phyloP scores from a whole-genome alignment of 129 eudicot species.

The Pseudognaphalium luteoalbum region DNA sequence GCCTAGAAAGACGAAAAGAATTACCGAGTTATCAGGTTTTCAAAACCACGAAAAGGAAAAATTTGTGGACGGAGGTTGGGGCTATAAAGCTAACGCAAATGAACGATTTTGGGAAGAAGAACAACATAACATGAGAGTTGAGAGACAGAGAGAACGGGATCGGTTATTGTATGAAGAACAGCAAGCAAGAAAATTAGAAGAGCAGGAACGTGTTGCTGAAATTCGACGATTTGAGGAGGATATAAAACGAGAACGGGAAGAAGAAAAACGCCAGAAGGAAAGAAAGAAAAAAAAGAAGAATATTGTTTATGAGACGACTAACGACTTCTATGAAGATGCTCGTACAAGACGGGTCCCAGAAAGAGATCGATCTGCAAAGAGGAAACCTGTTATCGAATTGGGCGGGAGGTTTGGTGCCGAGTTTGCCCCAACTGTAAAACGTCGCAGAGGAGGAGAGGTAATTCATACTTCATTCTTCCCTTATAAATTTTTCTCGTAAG shows the following conservation, averaged over 20 bases:
- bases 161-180: slow-evolving; percentile 40
- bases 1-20: slow-evolving; percentile 67
- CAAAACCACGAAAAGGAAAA: slow-evolving; percentile 33
- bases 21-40: slow-evolving; percentile 62
- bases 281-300: slow-evolving; percentile 76
- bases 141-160: slow-evolving; percentile 46
- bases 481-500: not conserved
- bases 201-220: slow-evolving; percentile 60
- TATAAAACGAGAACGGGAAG: slow-evolving; percentile 78
- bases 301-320: slow-evolving; percentile 43
- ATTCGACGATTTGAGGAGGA: slow-evolving; percentile 64
- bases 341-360: slow-evolving; percentile 54
- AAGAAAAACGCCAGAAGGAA: slow-evolving; percentile 60
- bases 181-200: slow-evolving; percentile 50
- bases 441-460: slow-evolving; percentile 98
- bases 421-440: slow-evolving; percentile 54
- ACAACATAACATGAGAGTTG: slow-evolving; percentile 51
- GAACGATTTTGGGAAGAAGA: slow-evolving; percentile 53
- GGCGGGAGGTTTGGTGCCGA: slow-evolving; percentile 58
- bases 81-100: slow-evolving; percentile 33
- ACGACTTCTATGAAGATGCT: slow-evolving; percentile 58
- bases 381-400: slow-evolving; percentile 52
- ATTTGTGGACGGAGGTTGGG: slow-evolving; percentile 40
- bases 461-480: slow-evolving; percentile 16
- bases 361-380: slow-evolving; percentile 52